A percentile compares a stretch with the other conserved stretches of the same genome.
Evolutionary conservation across 768 basidiomycete genomes (phyloP).

Genomic region (Mycena amicta): DNA sequence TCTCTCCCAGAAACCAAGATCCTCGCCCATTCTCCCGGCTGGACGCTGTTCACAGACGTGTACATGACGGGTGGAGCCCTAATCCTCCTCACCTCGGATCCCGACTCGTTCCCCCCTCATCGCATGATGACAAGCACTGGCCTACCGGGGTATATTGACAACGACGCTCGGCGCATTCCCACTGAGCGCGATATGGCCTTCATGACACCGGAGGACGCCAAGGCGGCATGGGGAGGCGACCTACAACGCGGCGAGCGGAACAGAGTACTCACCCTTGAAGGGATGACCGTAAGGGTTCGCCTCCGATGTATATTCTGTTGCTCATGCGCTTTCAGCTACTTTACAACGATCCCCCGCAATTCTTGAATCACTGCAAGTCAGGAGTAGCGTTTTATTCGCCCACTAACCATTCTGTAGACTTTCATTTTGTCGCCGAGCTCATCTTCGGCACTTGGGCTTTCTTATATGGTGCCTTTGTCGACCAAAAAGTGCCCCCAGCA

Average conservation of each 20-base stretch:
- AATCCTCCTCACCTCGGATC: constrained; percentile 12
- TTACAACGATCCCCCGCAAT: constrained; percentile 54
- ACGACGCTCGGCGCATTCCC: constrained; percentile 53
- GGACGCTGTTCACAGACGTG: constrained; percentile 82
- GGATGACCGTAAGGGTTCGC: constrained; percentile 49
- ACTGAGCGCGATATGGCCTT: constrained; percentile 50
- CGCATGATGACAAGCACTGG: constrained; percentile 56
- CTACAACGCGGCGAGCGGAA: constrained; percentile 26
- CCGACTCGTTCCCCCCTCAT: constrained; percentile 30
- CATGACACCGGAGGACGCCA: constrained; percentile 50
- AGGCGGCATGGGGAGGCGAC: constrained; percentile 46
- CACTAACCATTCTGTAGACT: constrained; percentile 54
- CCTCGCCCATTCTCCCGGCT: constrained; percentile 73
- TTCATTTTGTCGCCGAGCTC: constrained; percentile 66
- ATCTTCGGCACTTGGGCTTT: constrained; percentile 59
- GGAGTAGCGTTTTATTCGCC: not conserved
- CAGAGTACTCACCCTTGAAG: constrained; percentile 52
- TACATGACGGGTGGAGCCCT: constrained; percentile 43
- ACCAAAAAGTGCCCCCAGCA: constrained; percentile 20
- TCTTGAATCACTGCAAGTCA: constrained; percentile 16
- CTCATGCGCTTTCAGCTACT: constrained; percentile 24
- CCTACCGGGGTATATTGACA: constrained; percentile 48
- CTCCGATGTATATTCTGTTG: not conserved
- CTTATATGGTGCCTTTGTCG: constrained; percentile 40
- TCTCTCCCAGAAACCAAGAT: constrained; percentile 56